Conservation (phyloP, 2,329 filamentous ascomycete genomes). For the Colletotrichum gloeosporioides region DNA sequence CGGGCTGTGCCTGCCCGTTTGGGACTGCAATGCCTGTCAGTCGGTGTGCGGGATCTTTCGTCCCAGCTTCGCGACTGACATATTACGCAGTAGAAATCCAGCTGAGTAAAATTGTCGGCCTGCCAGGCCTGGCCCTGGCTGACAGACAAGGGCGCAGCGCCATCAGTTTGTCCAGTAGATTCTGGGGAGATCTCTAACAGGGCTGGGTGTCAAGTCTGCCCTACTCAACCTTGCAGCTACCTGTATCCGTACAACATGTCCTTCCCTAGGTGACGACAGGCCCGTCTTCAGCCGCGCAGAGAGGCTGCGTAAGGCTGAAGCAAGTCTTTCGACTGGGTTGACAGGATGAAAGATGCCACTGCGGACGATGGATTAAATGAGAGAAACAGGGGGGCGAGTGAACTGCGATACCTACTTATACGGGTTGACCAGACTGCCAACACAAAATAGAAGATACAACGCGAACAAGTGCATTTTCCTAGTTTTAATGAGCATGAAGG, state of each 20-base stretch:
- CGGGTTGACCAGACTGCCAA: no score
- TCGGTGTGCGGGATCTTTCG: neutral
- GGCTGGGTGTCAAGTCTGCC: neutral
- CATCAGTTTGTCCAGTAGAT: neutral
- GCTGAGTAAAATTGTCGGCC: neutral
- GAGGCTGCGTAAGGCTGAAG: neutral
- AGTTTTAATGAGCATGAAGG: neutral
- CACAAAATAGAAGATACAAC: neutral
- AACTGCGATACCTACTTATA: no score
- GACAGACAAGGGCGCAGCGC: neutral
- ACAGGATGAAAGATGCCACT: neutral
- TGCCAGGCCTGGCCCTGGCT: neutral
- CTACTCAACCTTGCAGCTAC: neutral
- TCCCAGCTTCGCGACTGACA: neutral
- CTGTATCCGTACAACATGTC: neutral
- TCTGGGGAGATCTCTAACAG: neutral
- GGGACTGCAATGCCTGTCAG: neutral
- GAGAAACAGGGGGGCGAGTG: neutral
- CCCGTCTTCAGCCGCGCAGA: neutral
- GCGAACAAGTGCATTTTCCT: neutral
- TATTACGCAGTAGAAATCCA: neutral
- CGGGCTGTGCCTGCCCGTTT: neutral
- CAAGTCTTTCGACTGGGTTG: neutral
- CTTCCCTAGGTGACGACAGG: neutral
- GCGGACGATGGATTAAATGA: neutral